Conservation (phyloP, 495 filamentous ascomycete species). For the Penicillium mononematosum region DNA sequence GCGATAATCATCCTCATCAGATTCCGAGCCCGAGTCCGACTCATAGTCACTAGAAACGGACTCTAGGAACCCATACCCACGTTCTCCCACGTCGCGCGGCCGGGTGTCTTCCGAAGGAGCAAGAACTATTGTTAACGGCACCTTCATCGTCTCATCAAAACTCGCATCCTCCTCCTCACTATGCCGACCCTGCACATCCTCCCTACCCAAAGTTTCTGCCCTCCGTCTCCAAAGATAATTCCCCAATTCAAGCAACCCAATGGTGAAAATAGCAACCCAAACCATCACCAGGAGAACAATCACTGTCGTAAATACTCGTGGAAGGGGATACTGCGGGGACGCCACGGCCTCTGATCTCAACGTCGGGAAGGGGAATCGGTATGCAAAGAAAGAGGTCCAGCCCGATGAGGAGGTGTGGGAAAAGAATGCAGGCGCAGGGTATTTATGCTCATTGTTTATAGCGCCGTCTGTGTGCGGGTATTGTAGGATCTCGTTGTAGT, state of each 20-base stretch:
- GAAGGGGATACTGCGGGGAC: slow-evolving; percentile 14
- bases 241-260: slow-evolving; percentile 28
- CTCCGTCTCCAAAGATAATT: slow-evolving; percentile 23
- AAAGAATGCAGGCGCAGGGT: neutral
- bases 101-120: neutral
- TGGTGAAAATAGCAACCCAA: slow-evolving; percentile 29
- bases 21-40: slow-evolving; percentile 12
- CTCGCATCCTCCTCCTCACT: neutral
- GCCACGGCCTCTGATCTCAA: slow-evolving; percentile 13
- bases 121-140: slow-evolving; percentile 9
- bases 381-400: slow-evolving; percentile 18
- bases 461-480: neutral
- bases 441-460: neutral
- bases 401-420: slow-evolving; percentile 5
- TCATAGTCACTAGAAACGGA: slow-evolving; percentile 5
- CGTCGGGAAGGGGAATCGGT: slow-evolving; percentile 18
- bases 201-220: neutral
- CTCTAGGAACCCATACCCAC: neutral
- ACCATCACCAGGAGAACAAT: slow-evolving; percentile 26
- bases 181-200: slow-evolving; percentile 2
- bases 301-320: slow-evolving; percentile 21
- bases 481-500: slow-evolving; percentile 20
- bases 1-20: slow-evolving; percentile 21
- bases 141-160: slow-evolving; percentile 12
- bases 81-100: neutral